Conservation (phyloP, 2,329 filamentous ascomycete genomes). For the Calycina herbarum region DNA sequence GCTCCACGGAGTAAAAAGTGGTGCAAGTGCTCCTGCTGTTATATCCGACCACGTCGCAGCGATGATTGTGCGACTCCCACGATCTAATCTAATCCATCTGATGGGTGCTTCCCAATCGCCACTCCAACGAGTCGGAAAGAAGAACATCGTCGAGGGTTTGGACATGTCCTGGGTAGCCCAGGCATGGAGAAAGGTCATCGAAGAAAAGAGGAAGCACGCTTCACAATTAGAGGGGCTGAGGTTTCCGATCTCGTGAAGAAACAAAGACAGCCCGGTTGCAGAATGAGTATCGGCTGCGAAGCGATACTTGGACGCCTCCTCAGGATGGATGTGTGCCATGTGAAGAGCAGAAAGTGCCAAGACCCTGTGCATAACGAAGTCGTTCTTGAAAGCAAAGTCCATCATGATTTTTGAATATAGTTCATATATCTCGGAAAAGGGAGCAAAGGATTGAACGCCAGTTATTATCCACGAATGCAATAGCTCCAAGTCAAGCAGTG, state of each 20-base stretch:
- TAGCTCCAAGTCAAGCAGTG: slow-evolving; percentile 45
- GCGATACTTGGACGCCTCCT: slow-evolving; percentile 27
- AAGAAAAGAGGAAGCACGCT: slow-evolving; percentile 38
- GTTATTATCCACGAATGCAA: slow-evolving; percentile 46
- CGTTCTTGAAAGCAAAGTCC: slow-evolving; percentile 30
- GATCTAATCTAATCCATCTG: slow-evolving; percentile 37
- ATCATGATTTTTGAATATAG: slow-evolving; percentile 31
- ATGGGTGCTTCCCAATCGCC: slow-evolving; percentile 33
- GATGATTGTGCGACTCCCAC: slow-evolving; percentile 33
- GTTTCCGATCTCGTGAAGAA: slow-evolving; percentile 46
- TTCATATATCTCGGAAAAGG: slow-evolving; percentile 16
- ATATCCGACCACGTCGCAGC: slow-evolving; percentile 17
- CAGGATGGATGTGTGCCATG: slow-evolving; percentile 35
- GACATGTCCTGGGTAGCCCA: slow-evolving; percentile 31
- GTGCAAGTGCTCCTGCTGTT: slow-evolving; percentile 28
- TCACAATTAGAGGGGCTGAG: slow-evolving; percentile 40
- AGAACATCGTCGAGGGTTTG: slow-evolving; percentile 36
- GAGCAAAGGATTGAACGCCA: slow-evolving; percentile 31
- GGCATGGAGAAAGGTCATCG: slow-evolving; percentile 39
- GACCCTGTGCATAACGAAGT: slow-evolving; percentile 41
- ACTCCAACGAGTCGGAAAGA: slow-evolving; percentile 34
- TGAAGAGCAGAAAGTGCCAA: slow-evolving; percentile 41
- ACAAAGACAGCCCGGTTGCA: slow-evolving; percentile 35
- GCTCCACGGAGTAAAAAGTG: slow-evolving; percentile 28
- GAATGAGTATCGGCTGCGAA: slow-evolving; percentile 37